A percentile compares a stretch with the other conserved stretches of the same genome.
phyloP scores from a whole-genome alignment of 2,329 filamentous ascomycete species.

The Helotiales sp. region DNA sequence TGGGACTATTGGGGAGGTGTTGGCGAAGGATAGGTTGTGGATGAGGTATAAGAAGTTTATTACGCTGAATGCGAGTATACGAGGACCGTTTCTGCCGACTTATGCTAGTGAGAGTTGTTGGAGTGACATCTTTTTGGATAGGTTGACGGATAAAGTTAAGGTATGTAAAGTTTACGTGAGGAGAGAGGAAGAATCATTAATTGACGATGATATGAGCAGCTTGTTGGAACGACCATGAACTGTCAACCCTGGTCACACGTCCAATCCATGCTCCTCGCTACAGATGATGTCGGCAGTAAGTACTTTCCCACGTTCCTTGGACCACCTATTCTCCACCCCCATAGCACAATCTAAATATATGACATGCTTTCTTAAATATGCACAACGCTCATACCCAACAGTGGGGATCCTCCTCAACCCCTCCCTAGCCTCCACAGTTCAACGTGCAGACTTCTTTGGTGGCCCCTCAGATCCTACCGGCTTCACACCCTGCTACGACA shows the following conservation, averaged over 20 bases:
- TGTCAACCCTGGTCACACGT: conserved; percentile 24
- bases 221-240: conserved; percentile 29
- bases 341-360: too few relatives aligned
- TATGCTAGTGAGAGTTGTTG: background rate
- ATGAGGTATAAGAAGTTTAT: background rate
- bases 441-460: background rate
- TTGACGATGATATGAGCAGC: conserved; percentile 4
- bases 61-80: background rate
- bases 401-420: conserved; percentile 25
- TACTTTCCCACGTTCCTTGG: too few relatives aligned
- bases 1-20: background rate
- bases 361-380: too few relatives aligned
- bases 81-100: background rate
- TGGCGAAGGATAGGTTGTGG: background rate
- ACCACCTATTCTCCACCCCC: too few relatives aligned
- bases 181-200: background rate
- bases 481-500: background rate
- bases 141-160: background rate
- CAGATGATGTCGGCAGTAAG: conserved; percentile 21
- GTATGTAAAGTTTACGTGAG: background rate
- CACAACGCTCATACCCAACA: too few relatives aligned
- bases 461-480: background rate
- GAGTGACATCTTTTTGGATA: background rate
- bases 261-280: conserved; percentile 32
- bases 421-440: background rate